phyloP scores from a whole-genome alignment of 2,329 filamentous ascomycete genomes.

The Tolypocladium ovalisporum region DNA sequence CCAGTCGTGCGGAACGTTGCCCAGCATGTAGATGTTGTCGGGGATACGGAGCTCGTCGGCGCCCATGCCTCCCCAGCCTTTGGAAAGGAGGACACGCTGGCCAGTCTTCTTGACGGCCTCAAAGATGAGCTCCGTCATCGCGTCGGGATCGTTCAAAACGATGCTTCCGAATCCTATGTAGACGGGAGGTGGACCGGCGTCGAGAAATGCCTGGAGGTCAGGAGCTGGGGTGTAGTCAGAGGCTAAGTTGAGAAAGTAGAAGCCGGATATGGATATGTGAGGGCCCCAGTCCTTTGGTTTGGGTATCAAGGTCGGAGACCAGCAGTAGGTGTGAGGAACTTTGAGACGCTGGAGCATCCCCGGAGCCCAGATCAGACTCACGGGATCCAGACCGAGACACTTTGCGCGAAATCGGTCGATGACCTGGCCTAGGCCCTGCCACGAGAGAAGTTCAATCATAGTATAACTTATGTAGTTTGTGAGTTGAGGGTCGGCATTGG shows the following conservation, averaged over 20 bases:
- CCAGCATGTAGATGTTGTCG: slow-evolving; percentile 70
- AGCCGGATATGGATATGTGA: background rate
- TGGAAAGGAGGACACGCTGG: slow-evolving; percentile 18
- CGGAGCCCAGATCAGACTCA: background rate
- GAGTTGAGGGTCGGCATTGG: background rate
- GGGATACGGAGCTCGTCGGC: slow-evolving; percentile 58
- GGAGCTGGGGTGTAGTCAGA: background rate
- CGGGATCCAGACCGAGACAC: background rate
- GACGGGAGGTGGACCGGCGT: background rate
- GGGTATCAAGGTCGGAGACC: background rate
- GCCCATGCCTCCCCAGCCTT: slow-evolving; percentile 80
- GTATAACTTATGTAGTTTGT: background rate
- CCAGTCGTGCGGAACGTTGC: slow-evolving; percentile 84
- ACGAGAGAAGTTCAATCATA: background rate
- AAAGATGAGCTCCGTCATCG: background rate
- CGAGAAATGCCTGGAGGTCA: background rate
- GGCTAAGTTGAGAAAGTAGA: background rate
- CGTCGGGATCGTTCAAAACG: background rate
- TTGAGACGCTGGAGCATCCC: background rate
- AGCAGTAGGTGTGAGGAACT: background rate
- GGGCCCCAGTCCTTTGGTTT: background rate
- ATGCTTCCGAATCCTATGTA: background rate
- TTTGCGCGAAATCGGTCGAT: background rate
- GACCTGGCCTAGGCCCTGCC: background rate
- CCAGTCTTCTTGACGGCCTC: background rate